These are phyloP conservation scores for Cudoniella acicularis DNA, from an alignment of 495 filamentous ascomycete genomes.

Conservation along the genomic window DNA sequence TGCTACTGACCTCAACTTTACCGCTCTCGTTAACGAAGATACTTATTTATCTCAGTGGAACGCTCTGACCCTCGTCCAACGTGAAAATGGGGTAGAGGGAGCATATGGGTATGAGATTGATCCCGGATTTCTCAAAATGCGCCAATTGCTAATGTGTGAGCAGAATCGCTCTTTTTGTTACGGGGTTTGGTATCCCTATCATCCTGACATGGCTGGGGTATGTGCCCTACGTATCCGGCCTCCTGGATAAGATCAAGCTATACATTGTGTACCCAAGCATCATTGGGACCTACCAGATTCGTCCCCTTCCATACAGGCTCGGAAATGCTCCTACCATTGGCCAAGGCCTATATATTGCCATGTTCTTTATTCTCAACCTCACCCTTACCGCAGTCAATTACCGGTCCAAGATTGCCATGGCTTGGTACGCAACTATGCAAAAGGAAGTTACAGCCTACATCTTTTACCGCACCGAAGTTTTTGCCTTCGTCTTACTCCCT, in stretches of 20 bases:
- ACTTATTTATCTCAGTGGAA: too few species aligned
- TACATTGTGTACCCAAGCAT: slow-evolving; percentile 27
- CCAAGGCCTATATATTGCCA: slow-evolving; percentile 35
- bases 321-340: slow-evolving; percentile 28
- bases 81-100: too few species aligned
- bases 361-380: slow-evolving; percentile 38
- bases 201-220: slow-evolving; percentile 18
- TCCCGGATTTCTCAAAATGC: not conserved
- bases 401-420: slow-evolving; percentile 23
- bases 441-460: slow-evolving; percentile 38
- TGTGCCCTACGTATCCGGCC: slow-evolving; percentile 20
- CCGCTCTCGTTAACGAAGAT: not conserved
- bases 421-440: not conserved
- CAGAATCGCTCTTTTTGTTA: slow-evolving; percentile 3
- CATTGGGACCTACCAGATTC: slow-evolving; percentile 29
- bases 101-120: slow-evolving; percentile 6
- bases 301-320: not conserved
- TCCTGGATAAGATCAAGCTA: slow-evolving; percentile 19
- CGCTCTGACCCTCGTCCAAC: too few species aligned
- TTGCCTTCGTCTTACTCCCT: slow-evolving; percentile 30
- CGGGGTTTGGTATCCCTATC: slow-evolving; percentile 12
- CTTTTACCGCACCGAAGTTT: slow-evolving; percentile 34
- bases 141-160: not conserved
- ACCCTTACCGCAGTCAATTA: slow-evolving; percentile 34
- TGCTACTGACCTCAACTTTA: not conserved